Conservation (phyloP, 345 rosid genomes). For the Firmiana major region DNA sequence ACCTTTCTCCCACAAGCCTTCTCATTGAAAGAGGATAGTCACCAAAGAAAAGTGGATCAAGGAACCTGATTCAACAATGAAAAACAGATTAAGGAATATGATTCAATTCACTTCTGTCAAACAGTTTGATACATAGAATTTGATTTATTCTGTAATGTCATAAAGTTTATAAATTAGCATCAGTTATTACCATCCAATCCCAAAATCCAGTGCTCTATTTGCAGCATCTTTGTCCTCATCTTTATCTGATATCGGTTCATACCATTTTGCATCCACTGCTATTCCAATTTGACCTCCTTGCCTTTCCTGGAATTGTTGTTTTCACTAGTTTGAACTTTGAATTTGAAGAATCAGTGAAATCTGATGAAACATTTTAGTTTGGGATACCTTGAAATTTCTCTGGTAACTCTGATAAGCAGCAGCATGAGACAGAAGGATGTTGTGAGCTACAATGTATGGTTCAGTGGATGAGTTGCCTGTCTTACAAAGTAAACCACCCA, state of each 20-base stretch:
- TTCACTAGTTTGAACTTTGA: background rate
- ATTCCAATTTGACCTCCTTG: conserved; percentile 79
- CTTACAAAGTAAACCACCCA: conserved; percentile 66
- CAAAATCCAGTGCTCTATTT: conserved; percentile 74
- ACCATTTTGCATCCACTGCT: conserved; percentile 82
- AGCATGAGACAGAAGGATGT: conserved; percentile 78
- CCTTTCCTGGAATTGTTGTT: conserved; percentile 35
- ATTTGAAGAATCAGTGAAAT: background rate
- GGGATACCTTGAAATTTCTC: conserved; percentile 58
- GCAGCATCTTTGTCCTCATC: conserved; percentile 85
- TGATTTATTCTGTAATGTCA: background rate
- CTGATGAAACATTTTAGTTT: background rate
- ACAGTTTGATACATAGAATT: background rate
- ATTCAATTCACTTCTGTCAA: background rate
- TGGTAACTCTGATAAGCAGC: conserved; percentile 67
- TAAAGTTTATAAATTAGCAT: background rate
- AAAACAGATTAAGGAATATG: background rate
- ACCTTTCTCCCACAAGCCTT: conserved; percentile 61
- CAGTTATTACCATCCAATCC: conserved; percentile 63
- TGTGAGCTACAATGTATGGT: conserved; percentile 84
- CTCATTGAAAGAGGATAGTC: conserved; percentile 77
- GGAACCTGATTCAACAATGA: conserved; percentile 64
- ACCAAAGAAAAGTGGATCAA: conserved; percentile 80
- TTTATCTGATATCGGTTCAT: conserved; percentile 58
- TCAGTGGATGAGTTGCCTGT: conserved; percentile 69